Conservation (phyloP, 495 filamentous ascomycete species). For the Neurospora sp. region DNA sequence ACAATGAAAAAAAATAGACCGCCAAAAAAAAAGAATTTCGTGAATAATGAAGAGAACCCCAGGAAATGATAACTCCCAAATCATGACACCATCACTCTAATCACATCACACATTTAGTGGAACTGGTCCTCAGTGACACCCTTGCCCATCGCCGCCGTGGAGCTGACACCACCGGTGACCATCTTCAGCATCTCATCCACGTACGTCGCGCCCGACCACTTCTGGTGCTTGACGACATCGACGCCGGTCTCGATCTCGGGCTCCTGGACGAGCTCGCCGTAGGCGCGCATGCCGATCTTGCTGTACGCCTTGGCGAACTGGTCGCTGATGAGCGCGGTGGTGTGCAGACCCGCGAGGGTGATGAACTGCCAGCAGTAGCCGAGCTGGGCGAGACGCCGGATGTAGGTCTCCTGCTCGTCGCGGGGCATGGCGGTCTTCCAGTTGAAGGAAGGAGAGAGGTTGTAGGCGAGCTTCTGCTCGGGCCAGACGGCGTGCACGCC, state of each 20-base stretch:
- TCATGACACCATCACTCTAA: background rate
- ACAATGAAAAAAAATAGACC: background rate
- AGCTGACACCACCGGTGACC: slow-evolving; percentile 88
- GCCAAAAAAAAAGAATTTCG: background rate
- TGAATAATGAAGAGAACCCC: background rate
- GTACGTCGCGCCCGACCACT: slow-evolving; percentile 94
- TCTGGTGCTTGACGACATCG: slow-evolving; percentile 97
- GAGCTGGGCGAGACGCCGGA: slow-evolving; percentile 71
- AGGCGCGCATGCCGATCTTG: slow-evolving; percentile 84
- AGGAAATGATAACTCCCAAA: background rate
- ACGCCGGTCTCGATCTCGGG: slow-evolving; percentile 86
- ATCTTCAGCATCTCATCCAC: slow-evolving; percentile 92
- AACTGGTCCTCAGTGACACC: slow-evolving; percentile 99
- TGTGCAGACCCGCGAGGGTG: slow-evolving; percentile 95
- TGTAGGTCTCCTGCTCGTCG: slow-evolving; percentile 94
- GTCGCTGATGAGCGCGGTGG: slow-evolving; percentile 81
- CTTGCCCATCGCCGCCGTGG: slow-evolving; percentile 90
- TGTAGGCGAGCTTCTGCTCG: slow-evolving; percentile 94
- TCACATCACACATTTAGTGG: slow-evolving; percentile 22
- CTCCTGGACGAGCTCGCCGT: slow-evolving; percentile 93
- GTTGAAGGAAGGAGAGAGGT: slow-evolving; percentile 97
- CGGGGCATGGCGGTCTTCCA: slow-evolving; percentile 97
- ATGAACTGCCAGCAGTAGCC: slow-evolving; percentile 99
- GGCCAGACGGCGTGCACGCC: slow-evolving; percentile 94
- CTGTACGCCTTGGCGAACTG: slow-evolving; percentile 78